phyloP scores from a whole-genome alignment of 2,329 filamentous ascomycete species.

The Fusarium sulawesiense region DNA sequence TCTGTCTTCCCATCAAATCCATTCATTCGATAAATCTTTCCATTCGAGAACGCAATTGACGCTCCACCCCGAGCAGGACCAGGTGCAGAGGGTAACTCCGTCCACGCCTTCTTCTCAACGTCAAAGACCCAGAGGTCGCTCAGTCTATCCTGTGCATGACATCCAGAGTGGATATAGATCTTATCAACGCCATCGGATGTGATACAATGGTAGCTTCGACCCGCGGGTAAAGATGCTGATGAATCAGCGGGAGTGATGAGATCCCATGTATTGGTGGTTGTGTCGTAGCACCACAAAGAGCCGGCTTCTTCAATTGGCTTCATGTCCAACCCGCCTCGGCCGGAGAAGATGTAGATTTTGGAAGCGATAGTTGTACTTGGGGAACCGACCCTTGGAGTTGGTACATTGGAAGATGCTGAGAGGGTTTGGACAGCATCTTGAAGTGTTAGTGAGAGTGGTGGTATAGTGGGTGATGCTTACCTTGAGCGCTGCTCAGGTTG shows the following conservation, averaged over 20 bases:
- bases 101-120: accelerated
- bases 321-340: not conserved
- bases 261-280: not conserved
- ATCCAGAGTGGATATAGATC: constrained; percentile 1
- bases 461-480: not conserved
- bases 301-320: not conserved
- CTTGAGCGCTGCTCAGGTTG: accelerated
- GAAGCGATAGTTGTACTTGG: not conserved
- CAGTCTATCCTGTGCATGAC: not conserved
- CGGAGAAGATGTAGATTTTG: not conserved
- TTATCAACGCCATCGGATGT: not conserved
- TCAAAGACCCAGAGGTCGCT: constrained; percentile 2
- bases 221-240: not conserved
- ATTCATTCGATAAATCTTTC: not conserved
- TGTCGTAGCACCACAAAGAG: not conserved
- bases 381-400: not conserved
- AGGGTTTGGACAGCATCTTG: not conserved
- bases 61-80: not conserved
- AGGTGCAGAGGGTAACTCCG: not conserved
- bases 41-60: not conserved
- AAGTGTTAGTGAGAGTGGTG: not conserved
- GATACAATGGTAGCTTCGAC: constrained; percentile 8
- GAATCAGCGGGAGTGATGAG: accelerated
- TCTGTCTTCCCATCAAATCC: not conserved
- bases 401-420: not conserved